These are phyloP conservation scores for Warburgia ugandensis DNA, from an alignment of 164 flowering plant genomes.

Conservation along the genomic window DNA sequence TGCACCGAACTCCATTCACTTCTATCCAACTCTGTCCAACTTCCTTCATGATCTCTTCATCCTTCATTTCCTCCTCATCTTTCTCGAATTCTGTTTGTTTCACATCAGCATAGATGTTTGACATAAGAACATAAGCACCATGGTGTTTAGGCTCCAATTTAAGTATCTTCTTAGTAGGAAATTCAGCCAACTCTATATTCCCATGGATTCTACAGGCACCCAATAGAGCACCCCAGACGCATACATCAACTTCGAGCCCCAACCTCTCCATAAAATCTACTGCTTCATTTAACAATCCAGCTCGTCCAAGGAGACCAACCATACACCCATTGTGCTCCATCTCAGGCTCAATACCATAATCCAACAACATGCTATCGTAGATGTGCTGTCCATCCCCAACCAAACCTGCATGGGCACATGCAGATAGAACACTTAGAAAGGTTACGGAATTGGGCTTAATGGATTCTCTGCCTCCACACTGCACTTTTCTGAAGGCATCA, in stretches of 20 bases:
- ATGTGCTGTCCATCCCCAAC: conserved; percentile 9
- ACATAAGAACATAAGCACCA: conserved; percentile 36
- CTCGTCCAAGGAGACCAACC: conserved; percentile 16
- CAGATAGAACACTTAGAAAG: conserved; percentile 12
- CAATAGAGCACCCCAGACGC: conserved; percentile 37
- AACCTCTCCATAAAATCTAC: conserved; percentile 18
- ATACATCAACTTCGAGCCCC: conserved; percentile 29
- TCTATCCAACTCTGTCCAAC: no score
- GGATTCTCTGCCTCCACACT: conserved; percentile 1
- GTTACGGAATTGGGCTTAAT: conserved; percentile 14
- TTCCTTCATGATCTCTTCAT: conserved; percentile 28
- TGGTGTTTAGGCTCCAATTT: conserved; percentile 28
- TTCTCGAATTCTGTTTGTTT: conserved; percentile 24
- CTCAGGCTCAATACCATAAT: conserved; percentile 11
- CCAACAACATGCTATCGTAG: conserved; percentile 7
- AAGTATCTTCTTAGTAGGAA: conserved; percentile 19
- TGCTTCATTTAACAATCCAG: conserved; percentile 14
- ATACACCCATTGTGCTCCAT: conserved; percentile 14
- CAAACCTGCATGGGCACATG: conserved; percentile 16
- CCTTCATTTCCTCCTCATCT: conserved; percentile 28
- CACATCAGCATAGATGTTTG: conserved; percentile 36
- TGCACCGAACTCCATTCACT: no score
- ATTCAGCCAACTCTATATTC: conserved; percentile 33
- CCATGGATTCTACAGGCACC: conserved; percentile 38
- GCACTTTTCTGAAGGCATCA: conserved; percentile 7